phyloP scores from a whole-genome alignment of 306 rosid species.

The Cucumis hystrix region DNA sequence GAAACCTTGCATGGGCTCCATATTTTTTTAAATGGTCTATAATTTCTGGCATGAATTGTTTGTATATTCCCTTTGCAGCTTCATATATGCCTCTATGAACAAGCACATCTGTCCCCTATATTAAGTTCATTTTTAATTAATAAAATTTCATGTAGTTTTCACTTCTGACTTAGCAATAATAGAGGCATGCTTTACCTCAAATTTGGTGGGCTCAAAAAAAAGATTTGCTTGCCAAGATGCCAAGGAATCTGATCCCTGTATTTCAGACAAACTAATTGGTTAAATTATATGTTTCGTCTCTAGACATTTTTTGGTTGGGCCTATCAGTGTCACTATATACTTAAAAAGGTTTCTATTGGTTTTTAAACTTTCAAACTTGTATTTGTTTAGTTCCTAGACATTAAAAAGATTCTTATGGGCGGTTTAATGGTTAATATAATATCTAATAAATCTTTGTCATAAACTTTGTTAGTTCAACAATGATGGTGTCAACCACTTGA shows the following conservation, averaged over 20 bases:
- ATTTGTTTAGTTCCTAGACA: background rate
- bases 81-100: conserved; percentile 96
- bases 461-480: background rate
- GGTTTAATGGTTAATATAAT: background rate
- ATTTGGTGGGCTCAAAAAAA: conserved; percentile 84
- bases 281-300: background rate
- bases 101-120: conserved; percentile 55
- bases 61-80: conserved; percentile 86
- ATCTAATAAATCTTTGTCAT: background rate
- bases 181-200: conserved; percentile 41
- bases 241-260: conserved; percentile 85
- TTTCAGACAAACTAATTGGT: conserved; percentile 8
- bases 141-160: background rate
- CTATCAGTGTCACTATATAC: background rate
- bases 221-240: conserved; percentile 96
- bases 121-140: background rate
- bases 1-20: conserved; percentile 68
- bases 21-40: conserved; percentile 46
- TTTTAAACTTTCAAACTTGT: background rate
- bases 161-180: background rate
- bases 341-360: background rate
- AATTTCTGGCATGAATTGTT: conserved; percentile 77
- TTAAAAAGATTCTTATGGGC: background rate
- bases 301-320: background rate
- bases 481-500: background rate